These are phyloP conservation scores for Neoconidiobolus thromboides DNA, from an alignment of 371 early-diverging fungal genomes.

Conservation along the genomic window DNA sequence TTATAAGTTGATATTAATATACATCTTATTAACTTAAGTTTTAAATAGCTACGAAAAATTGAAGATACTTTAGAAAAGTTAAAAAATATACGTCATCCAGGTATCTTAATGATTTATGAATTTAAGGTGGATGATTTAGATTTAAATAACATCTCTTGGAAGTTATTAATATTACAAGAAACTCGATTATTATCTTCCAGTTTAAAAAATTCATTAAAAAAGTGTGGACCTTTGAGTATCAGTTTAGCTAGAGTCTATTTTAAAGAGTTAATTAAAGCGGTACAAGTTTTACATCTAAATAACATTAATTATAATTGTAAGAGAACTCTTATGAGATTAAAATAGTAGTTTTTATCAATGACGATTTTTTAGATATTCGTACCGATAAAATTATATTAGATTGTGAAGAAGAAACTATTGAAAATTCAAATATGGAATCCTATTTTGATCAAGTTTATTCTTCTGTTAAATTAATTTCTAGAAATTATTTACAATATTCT, in stretches of 20 bases:
- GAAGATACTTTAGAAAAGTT: constrained; percentile 1
- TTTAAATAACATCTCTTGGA: not conserved
- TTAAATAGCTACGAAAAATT: not conserved
- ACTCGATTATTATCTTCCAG: not conserved
- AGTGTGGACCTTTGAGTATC: not conserved
- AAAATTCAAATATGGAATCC: constrained; percentile 12
- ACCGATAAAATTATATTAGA: constrained; percentile 22
- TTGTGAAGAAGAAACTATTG: constrained; percentile 15
- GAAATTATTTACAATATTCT: too few species aligned
- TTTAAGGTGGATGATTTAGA: constrained; percentile 3
- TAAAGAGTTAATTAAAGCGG: not conserved
- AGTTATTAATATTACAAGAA: not conserved
- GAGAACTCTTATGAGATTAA: not conserved
- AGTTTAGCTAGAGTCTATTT: not conserved
- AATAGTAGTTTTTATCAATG: not conserved
- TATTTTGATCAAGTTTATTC: constrained; percentile 10
- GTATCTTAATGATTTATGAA: not conserved
- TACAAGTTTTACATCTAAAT: not conserved
- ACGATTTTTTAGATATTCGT: constrained; percentile 13
- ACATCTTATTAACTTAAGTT: not conserved
- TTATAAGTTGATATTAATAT: not conserved
- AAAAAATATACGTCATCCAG: constrained; percentile 1
- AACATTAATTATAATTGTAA: constrained; percentile 2
- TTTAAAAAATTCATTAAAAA: not conserved
- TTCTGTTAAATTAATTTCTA: constrained; percentile 1